Base-by-base conservation (phyloP, 805 yeast species). In the Candida morakotiae region DNA sequence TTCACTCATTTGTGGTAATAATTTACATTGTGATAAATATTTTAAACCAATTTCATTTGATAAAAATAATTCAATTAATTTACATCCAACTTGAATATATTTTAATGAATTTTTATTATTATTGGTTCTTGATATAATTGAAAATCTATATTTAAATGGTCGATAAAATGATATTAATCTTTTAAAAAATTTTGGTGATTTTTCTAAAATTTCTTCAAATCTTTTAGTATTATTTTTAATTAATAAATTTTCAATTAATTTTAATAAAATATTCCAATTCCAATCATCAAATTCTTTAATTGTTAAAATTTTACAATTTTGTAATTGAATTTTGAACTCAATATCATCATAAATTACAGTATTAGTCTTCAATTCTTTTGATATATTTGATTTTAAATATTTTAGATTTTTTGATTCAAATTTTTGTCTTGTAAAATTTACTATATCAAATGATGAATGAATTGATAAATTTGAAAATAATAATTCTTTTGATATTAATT, bases 1-100 rank as follows among this genome's bases (percentile, higher is more conserved):
- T 48, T 93, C 96, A 0, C 95, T 88, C 35, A 91, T 71, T 54
- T 91, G 98, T 1, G 95, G 85, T 24, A 91, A 57, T 6, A 89
- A 67, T 58, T 93, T 89, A 57, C 83, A 87, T 38, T 78, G 83
- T 23, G 71, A 62, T 11, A 87, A 64, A 45, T 79, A 82, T 42
- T 70, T 72, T 27, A 77, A 72, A 9, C 97, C 97, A 41, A 75
- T 83, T 0, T 71, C 68, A 21, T 75, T 72, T 1, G 77, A 64
- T 2, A 87, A 62, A 6, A 91, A 62, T 31, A 83, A 72, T 41
- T 74, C 79, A 46, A 93, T 64, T 23, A 93, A 69, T 34, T 77
- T 83, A 48, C 88, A 77, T 0, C 96, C 98, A 3, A 84, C 81
- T 35, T 68, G 72, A 9, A 85, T 73, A 46, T 80, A 86, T 42